Conservation (phyloP, 2,329 filamentous ascomycete species). For the Dichotomopilus funicola region DNA sequence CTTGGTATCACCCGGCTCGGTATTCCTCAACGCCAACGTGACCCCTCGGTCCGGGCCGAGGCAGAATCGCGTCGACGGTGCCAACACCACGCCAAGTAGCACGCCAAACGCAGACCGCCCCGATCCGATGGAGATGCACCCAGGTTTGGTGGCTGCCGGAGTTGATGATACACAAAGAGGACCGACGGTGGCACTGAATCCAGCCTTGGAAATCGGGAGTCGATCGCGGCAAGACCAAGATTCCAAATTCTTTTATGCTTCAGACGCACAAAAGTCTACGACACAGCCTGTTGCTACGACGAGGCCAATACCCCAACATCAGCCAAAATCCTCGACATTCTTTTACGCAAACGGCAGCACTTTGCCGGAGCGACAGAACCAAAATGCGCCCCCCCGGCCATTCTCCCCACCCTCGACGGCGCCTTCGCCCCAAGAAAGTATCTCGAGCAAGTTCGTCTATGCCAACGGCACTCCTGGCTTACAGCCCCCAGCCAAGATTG, state of each 20-base stretch:
- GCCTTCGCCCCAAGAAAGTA: constrained; percentile 24
- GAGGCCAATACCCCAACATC: constrained; percentile 28
- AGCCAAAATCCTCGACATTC: constrained; percentile 40
- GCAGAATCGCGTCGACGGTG: constrained; percentile 64
- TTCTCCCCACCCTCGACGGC: constrained; percentile 31
- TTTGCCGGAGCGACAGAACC: constrained; percentile 32
- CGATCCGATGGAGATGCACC: constrained; percentile 39
- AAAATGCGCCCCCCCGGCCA: constrained; percentile 26
- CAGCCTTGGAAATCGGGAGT: constrained; percentile 31
- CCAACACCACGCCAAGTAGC: constrained; percentile 57
- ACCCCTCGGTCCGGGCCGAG: constrained; percentile 73
- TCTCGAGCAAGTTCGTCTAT: constrained; percentile 65
- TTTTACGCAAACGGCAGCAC: constrained; percentile 50
- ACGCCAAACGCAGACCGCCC: constrained; percentile 46
- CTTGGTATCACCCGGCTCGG: constrained; percentile 44
- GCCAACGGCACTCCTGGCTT: constrained; percentile 58
- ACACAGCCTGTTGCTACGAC: constrained; percentile 20
- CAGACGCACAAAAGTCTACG: constrained; percentile 52
- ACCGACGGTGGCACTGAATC: constrained; percentile 35
- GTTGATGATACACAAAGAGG: constrained; percentile 26
- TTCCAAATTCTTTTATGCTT: constrained; percentile 88
- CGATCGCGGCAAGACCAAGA: constrained; percentile 33
- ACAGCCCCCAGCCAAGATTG: constrained; percentile 30
- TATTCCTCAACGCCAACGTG: constrained; percentile 59
- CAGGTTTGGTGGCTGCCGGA: constrained; percentile 24